Conservation (phyloP, 2,329 filamentous ascomycete species). For the Monilinia fructicola region DNA sequence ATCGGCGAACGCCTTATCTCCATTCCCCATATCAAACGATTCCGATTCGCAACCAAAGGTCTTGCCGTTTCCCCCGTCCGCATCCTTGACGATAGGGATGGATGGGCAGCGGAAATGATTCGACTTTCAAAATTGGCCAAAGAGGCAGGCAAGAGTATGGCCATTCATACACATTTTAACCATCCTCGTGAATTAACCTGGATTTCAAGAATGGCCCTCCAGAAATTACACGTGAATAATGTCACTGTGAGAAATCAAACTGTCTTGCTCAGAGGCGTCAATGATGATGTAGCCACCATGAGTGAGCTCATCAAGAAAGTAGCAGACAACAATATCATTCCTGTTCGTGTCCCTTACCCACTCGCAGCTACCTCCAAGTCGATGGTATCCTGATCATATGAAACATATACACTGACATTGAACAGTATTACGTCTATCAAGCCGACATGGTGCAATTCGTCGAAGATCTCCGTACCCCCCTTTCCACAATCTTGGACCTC, state of each 20-base stretch:
- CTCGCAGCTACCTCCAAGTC: not conserved
- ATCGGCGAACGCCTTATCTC: constrained; percentile 57
- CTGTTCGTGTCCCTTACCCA: constrained; percentile 45
- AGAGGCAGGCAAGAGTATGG: constrained; percentile 57
- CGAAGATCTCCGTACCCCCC: constrained; percentile 62
- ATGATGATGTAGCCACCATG: constrained; percentile 56
- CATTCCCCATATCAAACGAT: constrained; percentile 58
- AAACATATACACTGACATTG: constrained; percentile 14
- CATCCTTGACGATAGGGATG: constrained; percentile 52
- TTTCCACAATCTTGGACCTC: constrained; percentile 57
- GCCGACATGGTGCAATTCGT: constrained; percentile 61
- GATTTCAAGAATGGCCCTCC: constrained; percentile 54
- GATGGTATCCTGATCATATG: not conserved
- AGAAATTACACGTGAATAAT: constrained; percentile 50
- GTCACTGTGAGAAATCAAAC: constrained; percentile 60
- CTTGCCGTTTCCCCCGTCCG: constrained; percentile 58
- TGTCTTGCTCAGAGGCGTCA: constrained; percentile 59
- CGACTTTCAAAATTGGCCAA: constrained; percentile 52
- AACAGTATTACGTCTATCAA: constrained; percentile 66
- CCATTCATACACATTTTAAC: constrained; percentile 66
- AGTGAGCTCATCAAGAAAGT: constrained; percentile 52
- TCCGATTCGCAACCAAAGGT: constrained; percentile 63
- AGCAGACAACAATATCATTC: constrained; percentile 56
- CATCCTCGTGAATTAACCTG: constrained; percentile 62
- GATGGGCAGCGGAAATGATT: constrained; percentile 55